Evolutionary conservation across 139 green algal genomes (phyloP), one percentile per base, ranked within the genome.

Genomic region (Asterochloris sp.): DNA sequence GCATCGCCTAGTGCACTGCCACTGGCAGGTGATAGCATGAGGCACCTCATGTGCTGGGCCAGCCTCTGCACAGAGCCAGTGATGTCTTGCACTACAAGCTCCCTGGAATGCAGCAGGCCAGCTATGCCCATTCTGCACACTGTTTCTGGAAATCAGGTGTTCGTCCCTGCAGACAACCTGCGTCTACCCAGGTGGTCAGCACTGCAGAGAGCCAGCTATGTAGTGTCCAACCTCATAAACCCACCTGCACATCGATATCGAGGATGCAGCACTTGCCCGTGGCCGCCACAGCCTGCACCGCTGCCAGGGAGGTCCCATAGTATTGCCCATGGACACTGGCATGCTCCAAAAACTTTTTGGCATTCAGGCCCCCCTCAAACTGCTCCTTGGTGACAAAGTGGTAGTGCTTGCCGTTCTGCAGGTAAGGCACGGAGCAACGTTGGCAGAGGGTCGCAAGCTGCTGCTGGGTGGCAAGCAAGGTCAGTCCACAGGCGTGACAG

Each of bases 181-280:
- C 6, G 38, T 54, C 38, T 6, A 54, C 38, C 38, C 38, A 10
- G 38, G 38, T 54, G 38, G 38, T 6, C 38, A 54, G 38, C 38
- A 54, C 38, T 54, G 38, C 38, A 54, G 38, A 54, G 38, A 54
- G 38, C 38, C 38, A 54, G 38, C 38, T 6, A 6, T 54, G 38
- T 54, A 54, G 38, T 54, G 38, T 54, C 38, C 38, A 54, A 54
- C 6, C 38, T 54, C 38, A 54, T 6, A 6, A 26, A 23, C 66
- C 83, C 83, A 76, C 89, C 94, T 97, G 93, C 73, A 97, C 93
- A 77, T 97, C 94, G 60, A 97, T 96, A 86, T 97, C 94, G 62
- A 97, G 89, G 63, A 97, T 85, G 81, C 89, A 92, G 83, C 91
- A 90, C 74, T 88, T 88, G 24, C 93, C 92, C 21, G 73, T 38